Base-by-base conservation (phyloP, 2,329 filamentous ascomycete genomes). In the Bipolaris gigantea region DNA sequence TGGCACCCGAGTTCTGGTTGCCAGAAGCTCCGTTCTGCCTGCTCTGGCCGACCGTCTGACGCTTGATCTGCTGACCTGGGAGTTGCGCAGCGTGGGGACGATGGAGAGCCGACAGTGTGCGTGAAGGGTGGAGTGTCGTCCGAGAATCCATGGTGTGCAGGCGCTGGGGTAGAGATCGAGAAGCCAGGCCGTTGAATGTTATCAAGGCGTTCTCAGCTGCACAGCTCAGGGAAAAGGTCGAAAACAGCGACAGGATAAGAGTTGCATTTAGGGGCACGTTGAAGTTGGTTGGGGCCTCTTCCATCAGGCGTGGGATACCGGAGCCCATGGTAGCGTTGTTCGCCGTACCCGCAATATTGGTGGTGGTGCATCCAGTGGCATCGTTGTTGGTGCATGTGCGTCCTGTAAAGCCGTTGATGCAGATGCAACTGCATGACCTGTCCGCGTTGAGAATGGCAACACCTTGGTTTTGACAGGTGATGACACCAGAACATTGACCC, bases 181-280 rank as follows among this genome's bases (percentile, higher is more conserved):
- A 69, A 5, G 72, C 64, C 9, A 74, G 64, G 1, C 73, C 88
- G 62, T 89, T 84, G 72, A 97, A 96, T 0, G 89, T 91, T 15
- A 97, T 88, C 4, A 99, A 81, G 0, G 91, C 88, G 66, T 97
- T 97, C 72, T 97, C 89, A 0, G 87, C 85, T 8, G 85, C 85
- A 73, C 94, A 99, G 50, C 89, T 92, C 15, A 96, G 79, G 60
- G 88, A 88, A 30, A 83, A 84, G 5, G 81, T 76, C 66, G 89
- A 93, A 73, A 97, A 90, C 43, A 91, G 83, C 1, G 87, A 85
- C 50, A 96, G 76, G 47, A 97, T 83, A 7, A 81, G 81, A 0
- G 84, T 84, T 4, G 84, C 81, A 40, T 89, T 85, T 0, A 99
- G 82, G 0, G 89, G 84, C 41, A 99, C 83, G 3, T 86, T 87